Base-by-base conservation (phyloP, 257 asterid species). In the Thymus quinquecostatus region DNA sequence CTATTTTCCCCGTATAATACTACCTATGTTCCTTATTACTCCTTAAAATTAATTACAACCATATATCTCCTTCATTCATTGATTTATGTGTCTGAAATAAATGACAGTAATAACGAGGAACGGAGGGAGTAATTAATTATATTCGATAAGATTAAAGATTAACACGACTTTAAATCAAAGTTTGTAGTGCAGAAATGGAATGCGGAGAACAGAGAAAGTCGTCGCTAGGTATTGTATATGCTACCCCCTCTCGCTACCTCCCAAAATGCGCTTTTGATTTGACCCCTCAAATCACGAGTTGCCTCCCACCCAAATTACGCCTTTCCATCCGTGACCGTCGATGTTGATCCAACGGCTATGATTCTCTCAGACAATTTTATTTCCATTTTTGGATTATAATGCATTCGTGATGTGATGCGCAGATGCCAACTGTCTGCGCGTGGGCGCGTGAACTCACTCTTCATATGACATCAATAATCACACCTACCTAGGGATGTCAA, bases 231-330 rank as follows among this genome's bases (percentile, higher is more conserved):
- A 21, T 21, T 21, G 21, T 21, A 21, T 21, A 21, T 21, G 21
- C 21, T 21, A 21, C 21, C 21, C 21, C 21, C 0, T 76, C 78
- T 73, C 34, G 47, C 78, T 60, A 78, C 76, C 82, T 48, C 80
- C 73, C 77, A 78, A 53, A 57, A 72, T 83, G 82, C 85, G 60
- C 72, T 75, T 69, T 44, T 71, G 95, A 87, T 79, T 80, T 84
- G 95, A 87, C 90, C 50, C 41, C 66, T 54, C 21, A 65, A 64
- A 80, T 83, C 96, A 89, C 93, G 93, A 83, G 91, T 79, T 87
- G 96, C 89, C 84, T 69, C 88, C 88, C 71, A 12, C 34, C 28
- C 73, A 69, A 60, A n/a, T 8, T 51, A 48, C 36, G 44, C 32
- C 38, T 66, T n/a, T n/a, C 38, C 59, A 58, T n/a, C 44, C 29